These are phyloP conservation scores for Lasiodiplodia theobromae DNA, from an alignment of 2,329 filamentous ascomycete genomes.

Conservation along the genomic window DNA sequence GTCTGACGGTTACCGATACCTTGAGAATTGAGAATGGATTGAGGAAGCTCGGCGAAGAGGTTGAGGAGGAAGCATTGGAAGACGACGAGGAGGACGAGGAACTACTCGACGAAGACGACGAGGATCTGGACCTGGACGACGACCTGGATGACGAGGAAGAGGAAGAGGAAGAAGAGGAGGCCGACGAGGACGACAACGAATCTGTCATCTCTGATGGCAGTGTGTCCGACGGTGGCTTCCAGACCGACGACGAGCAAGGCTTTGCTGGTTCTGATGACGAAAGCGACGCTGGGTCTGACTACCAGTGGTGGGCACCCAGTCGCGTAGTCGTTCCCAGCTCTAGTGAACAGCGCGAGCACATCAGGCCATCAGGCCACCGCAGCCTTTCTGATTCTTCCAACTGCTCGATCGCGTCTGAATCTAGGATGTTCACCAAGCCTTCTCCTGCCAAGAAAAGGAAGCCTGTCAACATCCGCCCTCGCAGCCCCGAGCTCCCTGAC, in stretches of 20 bases:
- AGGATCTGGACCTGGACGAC: slow-evolving; percentile 62
- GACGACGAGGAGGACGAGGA: slow-evolving; percentile 74
- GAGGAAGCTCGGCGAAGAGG: slow-evolving; percentile 84
- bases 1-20: slow-evolving; percentile 88
- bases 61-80: slow-evolving; percentile 83
- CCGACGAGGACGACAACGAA: slow-evolving; percentile 51
- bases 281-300: slow-evolving; percentile 69
- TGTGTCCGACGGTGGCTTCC: slow-evolving; percentile 71
- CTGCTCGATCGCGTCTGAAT: slow-evolving; percentile 52
- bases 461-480: slow-evolving; percentile 66
- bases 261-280: slow-evolving; percentile 75
- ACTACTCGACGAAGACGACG: slow-evolving; percentile 64
- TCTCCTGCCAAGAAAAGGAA: slow-evolving; percentile 55
- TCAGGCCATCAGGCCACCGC: slow-evolving; percentile 55
- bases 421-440: slow-evolving; percentile 33
- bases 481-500: slow-evolving; percentile 86
- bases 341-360: slow-evolving; percentile 57
- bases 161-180: slow-evolving; percentile 51
- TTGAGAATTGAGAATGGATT: slow-evolving; percentile 89
- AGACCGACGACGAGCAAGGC: slow-evolving; percentile 79
- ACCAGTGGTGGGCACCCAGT: slow-evolving; percentile 68
- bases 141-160: slow-evolving; percentile 41
- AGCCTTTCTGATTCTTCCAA: slow-evolving; percentile 62
- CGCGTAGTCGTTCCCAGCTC: slow-evolving; percentile 61
- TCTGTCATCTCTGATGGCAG: slow-evolving; percentile 42